Evolutionary conservation across 129 eudicot genomes (phyloP).

Genomic region (Centaurea solstitialis): DNA sequence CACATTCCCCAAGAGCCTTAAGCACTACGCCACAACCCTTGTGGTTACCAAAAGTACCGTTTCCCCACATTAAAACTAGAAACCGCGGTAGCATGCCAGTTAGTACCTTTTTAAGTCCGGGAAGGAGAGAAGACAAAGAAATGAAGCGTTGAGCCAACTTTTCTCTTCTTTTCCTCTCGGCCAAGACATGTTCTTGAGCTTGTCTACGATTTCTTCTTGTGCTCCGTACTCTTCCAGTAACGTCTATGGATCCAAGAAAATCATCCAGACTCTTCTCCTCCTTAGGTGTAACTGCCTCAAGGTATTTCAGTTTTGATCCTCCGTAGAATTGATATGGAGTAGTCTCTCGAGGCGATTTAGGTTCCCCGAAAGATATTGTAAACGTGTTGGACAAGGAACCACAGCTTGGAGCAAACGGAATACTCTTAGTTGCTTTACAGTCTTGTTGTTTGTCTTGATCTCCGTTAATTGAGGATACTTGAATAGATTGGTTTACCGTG

Average conservation of each 20-base stretch:
- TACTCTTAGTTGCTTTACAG: constrained; percentile 4
- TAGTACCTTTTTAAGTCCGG: constrained; percentile 27
- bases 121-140: constrained; percentile 28
- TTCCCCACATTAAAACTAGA: neutral
- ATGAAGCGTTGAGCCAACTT: constrained; percentile 29
- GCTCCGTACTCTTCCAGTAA: constrained; percentile 3
- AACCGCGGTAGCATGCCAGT: neutral
- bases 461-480: neutral
- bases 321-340: constrained; percentile 11
- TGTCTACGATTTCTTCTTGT: constrained; percentile 31
- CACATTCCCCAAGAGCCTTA: no score
- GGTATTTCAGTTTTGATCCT: constrained; percentile 12
- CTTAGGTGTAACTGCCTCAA: constrained; percentile 1
- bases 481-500: constrained; percentile 19
- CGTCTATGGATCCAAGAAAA: constrained; percentile 18
- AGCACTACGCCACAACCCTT: no score
- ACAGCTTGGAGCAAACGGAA: constrained; percentile 3
- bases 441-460: constrained; percentile 11
- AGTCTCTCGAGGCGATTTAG: constrained; percentile 20
- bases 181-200: constrained; percentile 33
- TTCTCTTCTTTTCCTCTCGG: constrained; percentile 33
- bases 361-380: constrained; percentile 32
- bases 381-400: constrained; percentile 24
- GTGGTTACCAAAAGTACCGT: no score
- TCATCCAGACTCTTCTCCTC: constrained; percentile 21